Base-by-base conservation (phyloP, 2,329 filamentous ascomycete species). In the Trematosphaeria pertusa region DNA sequence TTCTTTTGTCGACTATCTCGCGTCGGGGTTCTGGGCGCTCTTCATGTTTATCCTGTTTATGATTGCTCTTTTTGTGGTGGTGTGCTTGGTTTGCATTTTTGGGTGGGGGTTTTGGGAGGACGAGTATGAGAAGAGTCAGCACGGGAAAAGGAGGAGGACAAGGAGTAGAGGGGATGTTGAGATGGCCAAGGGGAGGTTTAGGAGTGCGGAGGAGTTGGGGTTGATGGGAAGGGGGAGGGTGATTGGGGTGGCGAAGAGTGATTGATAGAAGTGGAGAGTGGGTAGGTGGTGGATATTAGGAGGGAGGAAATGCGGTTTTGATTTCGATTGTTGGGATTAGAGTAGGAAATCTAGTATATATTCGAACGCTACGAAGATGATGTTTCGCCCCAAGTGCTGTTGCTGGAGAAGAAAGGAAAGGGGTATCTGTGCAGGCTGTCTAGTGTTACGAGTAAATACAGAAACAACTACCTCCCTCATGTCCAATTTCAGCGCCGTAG, bases 191-290 rank as follows among this genome's bases (percentile, higher is more conserved):
- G 52, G 54, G 15, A 46, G 46, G 20, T 66, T 67, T 37, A 49
- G 50, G 55, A 67, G 57, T 24, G 49, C 60, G 7, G 59, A 66
- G 20, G 64, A 68, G 43, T 37, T 69, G 41, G 63, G 61, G 15
- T 34, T 67, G n/a, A 45, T 55, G 38, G 48, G 52, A 21, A 49
- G 56, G 19, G 62, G 56, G 19, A 65, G 41, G 39, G 60, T 68
- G 15, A 60, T 69, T 6, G 67, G 65, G 11, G 52, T 67, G 20
- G 65, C 60, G 35, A 70, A 70, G 51, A 67, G 59, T 51, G 67
- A 70, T 59, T 70, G 43, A 58, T 38, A 10, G 21, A n/a, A n/a
- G n/a, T n/a, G 20, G 19, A 9, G 36, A 17, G 12, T 32, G 14
- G 11, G 14, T 9, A 9, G 22, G 18, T 15, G 11, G n/a, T 37